Percentiles rank a stretch among this genome's conserved stretches.
These are phyloP conservation scores for Solanum appendiculatum DNA, from an alignment of 257 asterid genomes.

Conservation along the genomic window DNA sequence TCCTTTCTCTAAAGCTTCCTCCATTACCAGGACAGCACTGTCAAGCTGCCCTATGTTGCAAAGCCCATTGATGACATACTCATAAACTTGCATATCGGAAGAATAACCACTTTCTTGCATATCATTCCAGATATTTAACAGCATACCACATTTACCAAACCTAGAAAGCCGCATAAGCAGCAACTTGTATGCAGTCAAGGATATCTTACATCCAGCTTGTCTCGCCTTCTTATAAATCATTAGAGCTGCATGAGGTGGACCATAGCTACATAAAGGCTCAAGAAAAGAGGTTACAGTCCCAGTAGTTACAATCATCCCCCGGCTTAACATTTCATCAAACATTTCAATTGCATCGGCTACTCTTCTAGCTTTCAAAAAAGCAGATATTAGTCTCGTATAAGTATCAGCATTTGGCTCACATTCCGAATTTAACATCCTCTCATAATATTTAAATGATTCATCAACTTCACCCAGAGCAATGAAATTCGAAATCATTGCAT, in stretches of 20 bases:
- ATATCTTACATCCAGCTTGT: constrained; percentile 60
- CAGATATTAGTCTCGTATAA: constrained; percentile 40
- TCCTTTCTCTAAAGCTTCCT: constrained; percentile 57
- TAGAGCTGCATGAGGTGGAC: constrained; percentile 94
- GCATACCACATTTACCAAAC: constrained; percentile 83
- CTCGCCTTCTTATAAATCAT: constrained; percentile 69
- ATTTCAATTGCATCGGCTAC: constrained; percentile 82
- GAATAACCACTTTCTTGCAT: constrained; percentile 71
- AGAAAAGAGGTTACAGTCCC: constrained; percentile 62
- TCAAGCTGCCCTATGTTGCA: constrained; percentile 79
- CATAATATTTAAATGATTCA: constrained; percentile 43
- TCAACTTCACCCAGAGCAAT: constrained; percentile 41
- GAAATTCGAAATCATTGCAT: constrained; percentile 65
- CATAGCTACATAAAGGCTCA: constrained; percentile 66
- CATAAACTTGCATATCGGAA: constrained; percentile 70
- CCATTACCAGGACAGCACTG: constrained; percentile 61
- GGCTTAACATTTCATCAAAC: constrained; percentile 72
- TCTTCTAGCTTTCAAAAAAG: constrained; percentile 46
- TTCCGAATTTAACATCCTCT: constrained; percentile 31
- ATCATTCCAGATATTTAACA: constrained; percentile 64
- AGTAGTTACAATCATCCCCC: constrained; percentile 49
- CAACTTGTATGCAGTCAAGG: constrained; percentile 57
- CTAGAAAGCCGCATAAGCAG: constrained; percentile 70
- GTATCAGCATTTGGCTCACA: constrained; percentile 58
- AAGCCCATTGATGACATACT: constrained; percentile 62